Base-by-base conservation (phyloP, 305 asterid genomes). In the Coffea humblotiana region DNA sequence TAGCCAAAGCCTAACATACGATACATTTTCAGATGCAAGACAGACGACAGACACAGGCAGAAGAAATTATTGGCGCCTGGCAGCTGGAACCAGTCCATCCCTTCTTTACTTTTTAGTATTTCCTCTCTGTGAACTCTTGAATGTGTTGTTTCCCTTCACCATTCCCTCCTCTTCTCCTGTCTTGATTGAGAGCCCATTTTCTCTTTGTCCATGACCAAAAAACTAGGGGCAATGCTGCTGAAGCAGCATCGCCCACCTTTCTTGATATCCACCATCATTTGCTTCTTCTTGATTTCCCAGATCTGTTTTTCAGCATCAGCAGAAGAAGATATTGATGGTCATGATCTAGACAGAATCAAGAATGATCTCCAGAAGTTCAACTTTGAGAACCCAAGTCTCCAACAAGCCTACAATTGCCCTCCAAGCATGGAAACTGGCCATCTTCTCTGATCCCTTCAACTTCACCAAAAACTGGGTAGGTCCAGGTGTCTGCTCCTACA, bases 371-470 rank as follows among this genome's bases (percentile, higher is more conserved):
- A 77, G 12, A 82, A 69, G 48, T 74, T 86, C 29, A 82, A 54
- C 10, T 92, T 90, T 27, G 90, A 88, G 16, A 92, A 87, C 83
- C 86, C 86, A 0, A 87, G 83, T 27, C 90, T 90, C 66, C 78
- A 81, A 6, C 86, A 78, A 80, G 90, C 95, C 56, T 91, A 89
- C 84, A 81, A 81, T 84, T 54, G 93, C 93, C 4, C 77, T 91
- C 4, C 95, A 88, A 23, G 80, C 91, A 37, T 91, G 93, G 95
- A 91, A 88, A 47, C 72, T 37, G 2, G 91, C 89, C 27, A 88
- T 91, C 13, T 82, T 82, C 78, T 89, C 95, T 52, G 93, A 91
- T 74, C 95, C 95, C 4, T 88, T 80, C 32, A 91, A 91, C 76
- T 87, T 86, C 80, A 91, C 95, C 0, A 60, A 74, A 3, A 86